Percentiles rank a stretch among this genome's conserved stretches.
These are phyloP conservation scores for Grigorovia jiainica DNA, from an alignment of 805 yeast genomes.

Conservation along the genomic window DNA sequence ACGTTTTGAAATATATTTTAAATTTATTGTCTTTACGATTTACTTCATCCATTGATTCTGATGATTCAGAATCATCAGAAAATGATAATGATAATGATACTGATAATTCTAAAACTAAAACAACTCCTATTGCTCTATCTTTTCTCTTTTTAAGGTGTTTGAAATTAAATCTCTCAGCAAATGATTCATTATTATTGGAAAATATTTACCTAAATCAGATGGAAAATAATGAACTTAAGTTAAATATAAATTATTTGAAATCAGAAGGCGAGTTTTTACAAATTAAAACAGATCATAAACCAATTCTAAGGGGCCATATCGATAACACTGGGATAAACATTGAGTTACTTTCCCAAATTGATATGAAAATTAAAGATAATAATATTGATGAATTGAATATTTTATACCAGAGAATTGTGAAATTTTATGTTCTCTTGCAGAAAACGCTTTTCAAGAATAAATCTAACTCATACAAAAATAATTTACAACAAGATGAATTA, in stretches of 20 bases:
- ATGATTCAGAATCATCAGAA: background rate
- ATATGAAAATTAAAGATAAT: constrained; percentile 1
- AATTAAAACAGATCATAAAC: constrained; percentile 1
- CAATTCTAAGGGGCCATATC: constrained; percentile 1
- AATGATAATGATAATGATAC: background rate
- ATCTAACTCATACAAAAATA: background rate
- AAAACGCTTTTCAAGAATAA: background rate
- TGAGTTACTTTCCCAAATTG: background rate
- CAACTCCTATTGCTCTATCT: constrained; percentile 1
- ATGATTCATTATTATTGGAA: constrained; percentile 1
- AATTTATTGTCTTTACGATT: background rate
- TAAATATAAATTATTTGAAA: constrained; percentile 3
- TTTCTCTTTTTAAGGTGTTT: constrained; percentile 9
- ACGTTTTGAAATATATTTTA: background rate
- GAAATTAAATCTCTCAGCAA: background rate
- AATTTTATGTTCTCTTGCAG: background rate
- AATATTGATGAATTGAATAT: background rate
- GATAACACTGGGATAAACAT: background rate
- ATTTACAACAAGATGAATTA: background rate
- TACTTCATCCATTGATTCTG: background rate
- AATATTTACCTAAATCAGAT: constrained; percentile 5
- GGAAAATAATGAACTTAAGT: constrained; percentile 3
- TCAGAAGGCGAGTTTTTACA: constrained; percentile 1
- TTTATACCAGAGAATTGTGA: too few species aligned
- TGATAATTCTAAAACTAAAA: background rate